Evolutionary conservation across 2,329 filamentous ascomycete genomes (phyloP).

Genomic region (Neofusicoccum sp.): DNA sequence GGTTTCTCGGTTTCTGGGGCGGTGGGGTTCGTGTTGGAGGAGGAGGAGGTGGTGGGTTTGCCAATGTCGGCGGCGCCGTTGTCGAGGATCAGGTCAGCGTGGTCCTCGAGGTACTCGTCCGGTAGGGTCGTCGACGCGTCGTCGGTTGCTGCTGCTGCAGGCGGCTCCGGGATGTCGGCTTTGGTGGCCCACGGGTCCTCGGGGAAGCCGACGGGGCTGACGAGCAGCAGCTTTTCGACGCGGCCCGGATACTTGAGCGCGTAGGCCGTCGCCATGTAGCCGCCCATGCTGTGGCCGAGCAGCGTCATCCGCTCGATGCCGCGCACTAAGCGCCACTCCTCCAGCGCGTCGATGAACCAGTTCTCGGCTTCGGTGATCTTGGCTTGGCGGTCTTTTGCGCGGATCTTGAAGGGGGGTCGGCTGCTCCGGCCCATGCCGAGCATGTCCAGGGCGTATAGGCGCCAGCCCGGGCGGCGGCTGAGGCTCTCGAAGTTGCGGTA

Average conservation of each 20-base stretch:
- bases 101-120: slow-evolving; percentile 63
- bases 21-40: slow-evolving; percentile 59
- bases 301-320: slow-evolving; percentile 94
- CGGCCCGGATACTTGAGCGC: slow-evolving; percentile 94
- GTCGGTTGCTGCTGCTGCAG: too few relatives aligned
- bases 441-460: slow-evolving; percentile 88
- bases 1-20: slow-evolving; percentile 21
- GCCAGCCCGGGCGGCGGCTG: slow-evolving; percentile 77
- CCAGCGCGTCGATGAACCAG: slow-evolving; percentile 94
- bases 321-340: slow-evolving; percentile 89
- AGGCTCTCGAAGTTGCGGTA: slow-evolving; percentile 96
- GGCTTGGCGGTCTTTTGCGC: slow-evolving; percentile 75
- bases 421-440: slow-evolving; percentile 91
- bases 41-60: slow-evolving; percentile 30
- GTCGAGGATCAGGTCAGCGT: neutral
- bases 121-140: slow-evolving; percentile 66
- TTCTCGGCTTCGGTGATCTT: slow-evolving; percentile 88
- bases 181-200: slow-evolving; percentile 89
- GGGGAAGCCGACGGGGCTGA: slow-evolving; percentile 90
- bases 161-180: slow-evolving; percentile 76
- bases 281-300: slow-evolving; percentile 88
- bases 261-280: slow-evolving; percentile 95
- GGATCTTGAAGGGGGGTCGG: slow-evolving; percentile 80
- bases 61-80: neutral
- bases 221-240: slow-evolving; percentile 93